A percentile compares a stretch with the other conserved stretches of the same genome.
Conservation (phyloP, 1,139 yeast species). For the Saccharomycopsis phalli region DNA sequence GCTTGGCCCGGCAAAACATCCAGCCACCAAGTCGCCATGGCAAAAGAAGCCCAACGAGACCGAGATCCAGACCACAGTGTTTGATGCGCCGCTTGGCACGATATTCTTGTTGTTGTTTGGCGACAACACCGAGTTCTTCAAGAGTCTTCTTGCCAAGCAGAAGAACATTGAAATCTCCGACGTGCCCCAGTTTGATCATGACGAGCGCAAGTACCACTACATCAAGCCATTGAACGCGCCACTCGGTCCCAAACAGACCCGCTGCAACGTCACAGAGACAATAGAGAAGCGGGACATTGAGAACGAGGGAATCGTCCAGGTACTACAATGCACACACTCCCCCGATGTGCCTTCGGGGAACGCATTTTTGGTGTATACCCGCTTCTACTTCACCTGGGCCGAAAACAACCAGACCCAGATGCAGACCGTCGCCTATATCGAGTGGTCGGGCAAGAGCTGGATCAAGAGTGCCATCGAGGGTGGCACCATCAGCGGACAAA, state of each 20-base stretch:
- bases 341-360: constrained; percentile 97
- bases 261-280: constrained; percentile 68
- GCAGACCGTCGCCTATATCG: constrained; percentile 58
- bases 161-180: constrained; percentile 62
- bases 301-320: constrained; percentile 36
- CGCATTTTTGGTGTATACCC: constrained; percentile 67
- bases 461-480: constrained; percentile 46
- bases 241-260: constrained; percentile 92
- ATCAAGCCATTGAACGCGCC: constrained; percentile 74
- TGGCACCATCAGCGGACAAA: constrained; percentile 58
- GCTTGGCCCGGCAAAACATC: constrained; percentile 50
- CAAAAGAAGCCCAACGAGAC: constrained; percentile 51
- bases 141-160: constrained; percentile 51
- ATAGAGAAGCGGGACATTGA: constrained; percentile 57
- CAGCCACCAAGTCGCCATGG: constrained; percentile 43
- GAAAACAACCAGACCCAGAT: constrained; percentile 57
- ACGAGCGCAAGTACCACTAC: constrained; percentile 57
- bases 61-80: constrained; percentile 48
- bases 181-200: constrained; percentile 39
- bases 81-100: constrained; percentile 77
- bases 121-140: constrained; percentile 50
- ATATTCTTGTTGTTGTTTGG: constrained; percentile 68
- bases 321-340: constrained; percentile 62
- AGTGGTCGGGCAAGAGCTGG: constrained; percentile 63
- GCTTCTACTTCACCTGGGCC: constrained; percentile 59